These are phyloP conservation scores for Melaleuca quinquenervia DNA, from an alignment of 345 rosid genomes.

Conservation along the genomic window DNA sequence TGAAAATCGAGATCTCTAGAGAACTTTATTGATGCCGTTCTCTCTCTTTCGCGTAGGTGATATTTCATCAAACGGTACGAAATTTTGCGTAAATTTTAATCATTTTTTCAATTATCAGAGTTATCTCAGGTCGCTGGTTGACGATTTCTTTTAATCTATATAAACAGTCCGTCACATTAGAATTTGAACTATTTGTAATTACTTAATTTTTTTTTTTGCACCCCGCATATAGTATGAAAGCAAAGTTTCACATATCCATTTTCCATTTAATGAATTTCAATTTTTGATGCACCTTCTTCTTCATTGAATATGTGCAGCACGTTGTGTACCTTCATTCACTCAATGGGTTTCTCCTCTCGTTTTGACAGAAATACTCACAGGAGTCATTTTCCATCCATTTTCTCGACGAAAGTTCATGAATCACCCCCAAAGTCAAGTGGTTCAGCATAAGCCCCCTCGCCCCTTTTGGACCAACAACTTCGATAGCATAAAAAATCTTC, in stretches of 20 bases:
- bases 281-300: background rate
- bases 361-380: too few species aligned
- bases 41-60: background rate
- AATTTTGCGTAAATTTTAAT: background rate
- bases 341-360: background rate
- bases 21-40: rapidly evolving
- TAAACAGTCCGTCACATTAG: too few species aligned
- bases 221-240: too few species aligned
- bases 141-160: too few species aligned
- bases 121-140: too few species aligned
- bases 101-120: rapidly evolving
- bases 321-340: background rate
- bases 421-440: background rate
- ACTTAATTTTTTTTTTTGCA: too few species aligned
- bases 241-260: background rate
- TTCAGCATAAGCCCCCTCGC: background rate
- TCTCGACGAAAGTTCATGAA: background rate
- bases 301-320: background rate
- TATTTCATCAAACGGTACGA: background rate
- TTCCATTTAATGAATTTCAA: background rate
- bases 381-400: too few species aligned
- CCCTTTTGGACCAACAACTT: background rate
- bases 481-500: background rate
- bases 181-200: too few species aligned
- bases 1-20: background rate